phyloP scores from a whole-genome alignment of 139 green algal species.

The Coelastrella sp. region DNA sequence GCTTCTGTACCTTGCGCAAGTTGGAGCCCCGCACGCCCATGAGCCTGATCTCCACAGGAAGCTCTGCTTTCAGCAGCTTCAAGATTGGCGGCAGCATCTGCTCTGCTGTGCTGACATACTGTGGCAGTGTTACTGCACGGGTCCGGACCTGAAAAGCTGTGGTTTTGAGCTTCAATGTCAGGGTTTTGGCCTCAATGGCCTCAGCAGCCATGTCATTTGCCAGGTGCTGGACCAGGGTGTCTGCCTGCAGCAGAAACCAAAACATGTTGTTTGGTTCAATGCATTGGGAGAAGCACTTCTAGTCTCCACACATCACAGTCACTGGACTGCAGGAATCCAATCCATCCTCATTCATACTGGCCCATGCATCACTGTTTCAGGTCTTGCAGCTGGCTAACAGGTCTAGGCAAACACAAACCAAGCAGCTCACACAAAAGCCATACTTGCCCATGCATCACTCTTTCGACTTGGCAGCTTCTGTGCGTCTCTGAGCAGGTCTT shows the following conservation, averaged over 20 bases:
- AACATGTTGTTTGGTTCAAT: too few species aligned
- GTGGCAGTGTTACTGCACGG: conserved; percentile 73
- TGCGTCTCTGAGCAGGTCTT: too few species aligned
- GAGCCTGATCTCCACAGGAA: conserved; percentile 82
- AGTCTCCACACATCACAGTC: too few species aligned
- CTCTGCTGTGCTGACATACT: conserved; percentile 60
- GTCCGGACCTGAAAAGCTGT: conserved; percentile 82
- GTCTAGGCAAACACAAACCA: background rate
- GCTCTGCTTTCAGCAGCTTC: conserved; percentile 79
- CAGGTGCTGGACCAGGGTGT: conserved; percentile 74
- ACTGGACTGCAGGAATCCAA: background rate
- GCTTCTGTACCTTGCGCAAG: conserved; percentile 68
- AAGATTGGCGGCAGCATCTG: conserved; percentile 74
- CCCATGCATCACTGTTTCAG: too few species aligned
- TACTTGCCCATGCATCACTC: too few species aligned
- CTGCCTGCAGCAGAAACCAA: conserved; percentile 4
- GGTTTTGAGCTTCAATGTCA: conserved; percentile 92
- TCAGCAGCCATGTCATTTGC: conserved; percentile 78
- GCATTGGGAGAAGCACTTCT: too few species aligned
- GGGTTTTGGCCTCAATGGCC: conserved; percentile 76
- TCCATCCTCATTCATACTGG: background rate
- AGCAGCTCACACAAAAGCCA: background rate
- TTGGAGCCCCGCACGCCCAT: conserved; percentile 84
- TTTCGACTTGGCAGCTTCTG: too few species aligned
- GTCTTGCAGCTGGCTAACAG: too few species aligned